A percentile compares a stretch with the other conserved stretches of the same genome.
Evolutionary conservation across 768 basidiomycete genomes (phyloP).

Genomic region (Mycena belliarum): DNA sequence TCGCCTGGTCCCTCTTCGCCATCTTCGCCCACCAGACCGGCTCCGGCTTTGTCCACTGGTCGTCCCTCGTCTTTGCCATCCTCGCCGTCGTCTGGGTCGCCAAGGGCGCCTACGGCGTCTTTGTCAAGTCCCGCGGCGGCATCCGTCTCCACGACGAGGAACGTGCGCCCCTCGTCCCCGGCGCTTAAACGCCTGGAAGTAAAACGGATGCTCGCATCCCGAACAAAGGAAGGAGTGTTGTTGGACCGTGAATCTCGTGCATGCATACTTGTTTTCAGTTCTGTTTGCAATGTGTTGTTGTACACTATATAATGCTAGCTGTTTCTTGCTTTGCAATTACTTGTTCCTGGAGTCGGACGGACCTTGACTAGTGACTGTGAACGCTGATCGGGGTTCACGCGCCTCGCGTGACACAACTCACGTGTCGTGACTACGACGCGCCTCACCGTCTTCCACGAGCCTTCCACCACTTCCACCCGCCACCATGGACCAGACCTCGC

Average conservation of each 20-base stretch:
- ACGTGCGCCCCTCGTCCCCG: conserved; percentile 75
- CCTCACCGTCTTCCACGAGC: not conserved
- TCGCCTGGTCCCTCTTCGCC: conserved; percentile 91
- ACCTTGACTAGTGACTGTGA: too few species aligned
- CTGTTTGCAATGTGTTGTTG: not conserved
- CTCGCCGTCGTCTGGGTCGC: conserved; percentile 82
- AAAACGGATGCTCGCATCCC: conserved; percentile 3
- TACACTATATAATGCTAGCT: not conserved
- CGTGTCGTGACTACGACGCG: not conserved
- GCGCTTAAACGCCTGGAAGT: conserved; percentile 19
- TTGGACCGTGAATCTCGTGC: too few species aligned
- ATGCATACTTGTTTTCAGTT: not conserved
- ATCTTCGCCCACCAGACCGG: conserved; percentile 78
- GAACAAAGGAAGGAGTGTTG: not conserved
- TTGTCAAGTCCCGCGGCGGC: conserved; percentile 47
- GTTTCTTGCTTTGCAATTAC: too few species aligned
- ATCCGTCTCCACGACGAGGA: conserved; percentile 83
- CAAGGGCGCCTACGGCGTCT: conserved; percentile 68
- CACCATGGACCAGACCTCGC: conserved; percentile 8
- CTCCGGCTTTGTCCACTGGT: conserved; percentile 87
- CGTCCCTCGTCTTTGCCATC: conserved; percentile 81
- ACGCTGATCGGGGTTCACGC: too few species aligned
- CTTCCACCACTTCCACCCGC: not conserved
- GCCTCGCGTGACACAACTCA: not conserved
- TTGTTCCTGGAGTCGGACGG: too few species aligned